Evolutionary conservation across 1,284 basidiomycete species (phyloP).

Genomic region (Moesziomyces parantarcticus): DNA sequence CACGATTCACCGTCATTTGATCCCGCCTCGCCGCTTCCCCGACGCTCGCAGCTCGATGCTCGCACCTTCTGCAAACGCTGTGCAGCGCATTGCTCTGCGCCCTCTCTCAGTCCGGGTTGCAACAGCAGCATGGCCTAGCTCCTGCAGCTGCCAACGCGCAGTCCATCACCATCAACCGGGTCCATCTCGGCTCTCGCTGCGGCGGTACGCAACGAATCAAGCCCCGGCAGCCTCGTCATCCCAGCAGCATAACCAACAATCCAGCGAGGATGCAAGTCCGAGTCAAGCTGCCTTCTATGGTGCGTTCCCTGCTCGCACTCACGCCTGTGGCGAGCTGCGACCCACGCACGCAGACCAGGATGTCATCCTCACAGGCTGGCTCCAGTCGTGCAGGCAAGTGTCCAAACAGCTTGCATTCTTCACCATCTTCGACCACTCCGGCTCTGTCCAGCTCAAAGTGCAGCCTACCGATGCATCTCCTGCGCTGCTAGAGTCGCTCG

Average conservation of each 20-base stretch:
- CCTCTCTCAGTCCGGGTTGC: neutral
- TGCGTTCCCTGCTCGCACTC: slow-evolving; percentile 75
- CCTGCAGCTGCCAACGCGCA: neutral
- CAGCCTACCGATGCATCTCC: slow-evolving; percentile 17
- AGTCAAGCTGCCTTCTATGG: slow-evolving; percentile 63
- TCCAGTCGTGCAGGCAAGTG: slow-evolving; percentile 77
- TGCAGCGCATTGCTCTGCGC: slow-evolving; percentile 1
- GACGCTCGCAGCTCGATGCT: slow-evolving; percentile 3
- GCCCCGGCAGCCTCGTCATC: neutral
- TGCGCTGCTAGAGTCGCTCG: slow-evolving; percentile 73
- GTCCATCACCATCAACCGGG: too few species aligned
- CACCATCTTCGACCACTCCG: slow-evolving; percentile 80
- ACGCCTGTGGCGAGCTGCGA: slow-evolving; percentile 76
- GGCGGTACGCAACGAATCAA: neutral
- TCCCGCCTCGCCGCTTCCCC: too few species aligned
- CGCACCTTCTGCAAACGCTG: slow-evolving; percentile 1
- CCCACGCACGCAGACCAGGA: slow-evolving; percentile 72
- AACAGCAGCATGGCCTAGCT: neutral
- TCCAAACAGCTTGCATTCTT: slow-evolving; percentile 79
- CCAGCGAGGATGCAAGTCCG: neutral
- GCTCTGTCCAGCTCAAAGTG: slow-evolving; percentile 77
- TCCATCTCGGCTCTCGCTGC: neutral
- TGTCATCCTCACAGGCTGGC: slow-evolving; percentile 81
- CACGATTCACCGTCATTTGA: neutral
- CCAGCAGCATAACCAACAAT: neutral